phyloP scores from a whole-genome alignment of 495 filamentous ascomycete species.

The Podospora fimiseda region DNA sequence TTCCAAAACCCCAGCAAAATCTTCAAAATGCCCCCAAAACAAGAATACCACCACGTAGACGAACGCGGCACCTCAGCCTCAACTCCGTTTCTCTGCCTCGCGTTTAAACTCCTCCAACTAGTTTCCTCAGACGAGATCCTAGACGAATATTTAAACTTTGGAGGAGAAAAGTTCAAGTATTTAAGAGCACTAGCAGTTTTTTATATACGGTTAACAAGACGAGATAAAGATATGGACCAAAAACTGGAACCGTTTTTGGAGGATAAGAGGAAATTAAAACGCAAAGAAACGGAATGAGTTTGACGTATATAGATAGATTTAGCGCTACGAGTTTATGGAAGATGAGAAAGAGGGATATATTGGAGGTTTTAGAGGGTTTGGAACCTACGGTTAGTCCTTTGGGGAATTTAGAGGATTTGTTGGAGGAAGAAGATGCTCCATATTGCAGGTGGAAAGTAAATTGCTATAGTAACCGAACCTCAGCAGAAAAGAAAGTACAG shows the following conservation, averaged over 20 bases:
- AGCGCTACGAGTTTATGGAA: slow-evolving; percentile 89
- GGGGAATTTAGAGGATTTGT: slow-evolving; percentile 77
- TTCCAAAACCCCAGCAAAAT: no score
- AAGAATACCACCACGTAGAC: no score
- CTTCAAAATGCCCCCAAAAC: no score
- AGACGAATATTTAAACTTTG: slow-evolving; percentile 68
- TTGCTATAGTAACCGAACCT: no score
- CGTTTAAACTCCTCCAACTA: slow-evolving; percentile 93
- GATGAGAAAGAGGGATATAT: slow-evolving; percentile 67
- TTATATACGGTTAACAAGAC: slow-evolving; percentile 85
- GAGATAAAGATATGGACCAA: slow-evolving; percentile 70
- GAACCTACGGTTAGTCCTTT: slow-evolving; percentile 81
- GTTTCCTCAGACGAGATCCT: slow-evolving; percentile 72
- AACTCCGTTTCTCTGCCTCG: slow-evolving; percentile 90
- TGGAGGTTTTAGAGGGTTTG: slow-evolving; percentile 86
- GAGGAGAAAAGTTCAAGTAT: slow-evolving; percentile 79
- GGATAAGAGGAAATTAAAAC: slow-evolving; percentile 76
- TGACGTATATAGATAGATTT: slow-evolving; percentile 89
- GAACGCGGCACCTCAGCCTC: no score
- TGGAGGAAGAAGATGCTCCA: slow-evolving; percentile 61
- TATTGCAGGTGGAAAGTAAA: no score
- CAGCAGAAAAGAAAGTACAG: no score
- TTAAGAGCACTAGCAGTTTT: slow-evolving; percentile 81
- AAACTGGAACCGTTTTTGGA: slow-evolving; percentile 76
- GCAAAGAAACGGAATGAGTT: slow-evolving; percentile 59